Evolutionary conservation across 1,284 basidiomycete species (phyloP).

Genomic region (Trichosporon inkin): DNA sequence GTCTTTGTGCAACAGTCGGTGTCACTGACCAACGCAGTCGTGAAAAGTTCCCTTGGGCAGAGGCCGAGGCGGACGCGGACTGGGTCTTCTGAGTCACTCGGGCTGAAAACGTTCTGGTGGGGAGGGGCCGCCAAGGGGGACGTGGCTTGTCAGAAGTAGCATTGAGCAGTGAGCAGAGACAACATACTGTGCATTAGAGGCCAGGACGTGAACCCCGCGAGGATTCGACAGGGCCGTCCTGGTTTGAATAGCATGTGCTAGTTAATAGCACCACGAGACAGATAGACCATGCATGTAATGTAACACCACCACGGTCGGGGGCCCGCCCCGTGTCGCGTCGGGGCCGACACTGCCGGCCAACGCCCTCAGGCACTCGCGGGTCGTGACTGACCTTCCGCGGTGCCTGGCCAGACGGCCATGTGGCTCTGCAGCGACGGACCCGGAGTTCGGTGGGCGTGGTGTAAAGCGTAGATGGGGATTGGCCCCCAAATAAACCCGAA

Average conservation of each 20-base stretch:
- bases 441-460: not conserved
- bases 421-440: not conserved
- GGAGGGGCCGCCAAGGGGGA: not conserved
- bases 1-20: conserved; percentile 9
- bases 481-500: not conserved
- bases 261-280: conserved; percentile 4
- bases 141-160: not conserved
- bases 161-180: not conserved
- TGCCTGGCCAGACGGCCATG: conserved; percentile 1
- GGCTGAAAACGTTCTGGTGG: not conserved
- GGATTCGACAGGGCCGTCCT: not conserved
- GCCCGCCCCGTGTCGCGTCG: conserved; percentile 1
- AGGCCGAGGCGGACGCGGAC: conserved; percentile 44
- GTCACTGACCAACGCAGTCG: conserved; percentile 29
- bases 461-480: not conserved
- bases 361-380: not conserved
- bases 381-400: not conserved
- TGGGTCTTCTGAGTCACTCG: conserved; percentile 30
- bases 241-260: conserved; percentile 4
- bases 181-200: not conserved
- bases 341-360: conserved; percentile 2
- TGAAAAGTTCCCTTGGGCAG: conserved; percentile 50
- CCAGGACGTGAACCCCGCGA: not conserved
- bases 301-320: not conserved
- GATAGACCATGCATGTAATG: conserved; percentile 8